Percentiles rank a stretch among this genome's conserved stretches.
Conservation (phyloP, 2,329 filamentous ascomycete genomes). For the Fusarium sp. region DNA sequence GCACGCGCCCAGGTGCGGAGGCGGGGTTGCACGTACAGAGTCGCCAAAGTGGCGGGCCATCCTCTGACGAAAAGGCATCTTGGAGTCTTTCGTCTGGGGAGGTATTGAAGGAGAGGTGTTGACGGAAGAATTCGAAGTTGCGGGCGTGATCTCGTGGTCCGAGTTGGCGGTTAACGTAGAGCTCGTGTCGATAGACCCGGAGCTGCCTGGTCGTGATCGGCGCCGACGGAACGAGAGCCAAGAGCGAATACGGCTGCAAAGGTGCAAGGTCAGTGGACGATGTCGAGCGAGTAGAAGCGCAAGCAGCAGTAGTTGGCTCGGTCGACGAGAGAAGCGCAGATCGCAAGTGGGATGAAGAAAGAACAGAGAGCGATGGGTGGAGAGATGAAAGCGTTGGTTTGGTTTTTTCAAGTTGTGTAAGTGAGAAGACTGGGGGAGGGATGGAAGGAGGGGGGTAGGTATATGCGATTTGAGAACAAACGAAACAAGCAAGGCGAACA, state of each 20-base stretch:
- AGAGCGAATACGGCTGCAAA: slow-evolving; percentile 38
- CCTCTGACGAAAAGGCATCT: slow-evolving; percentile 55
- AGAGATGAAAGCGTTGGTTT: background rate
- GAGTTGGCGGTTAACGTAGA: slow-evolving; percentile 38
- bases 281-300: background rate
- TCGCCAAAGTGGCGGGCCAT: slow-evolving; percentile 63
- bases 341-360: background rate
- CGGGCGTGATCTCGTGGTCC: slow-evolving; percentile 34
- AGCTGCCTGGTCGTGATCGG: slow-evolving; percentile 39
- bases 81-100: slow-evolving; percentile 36
- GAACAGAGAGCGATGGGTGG: background rate
- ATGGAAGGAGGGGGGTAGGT: background rate
- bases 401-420: slow-evolving; percentile 23
- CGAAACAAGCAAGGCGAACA: slow-evolving; percentile 1
- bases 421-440: slow-evolving; percentile 14
- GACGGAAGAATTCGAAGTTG: slow-evolving; percentile 21
- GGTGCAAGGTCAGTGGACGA: slow-evolving; percentile 28
- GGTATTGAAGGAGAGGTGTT: slow-evolving; percentile 23
- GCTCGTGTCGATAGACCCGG: slow-evolving; percentile 36
- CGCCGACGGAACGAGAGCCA: slow-evolving; percentile 38
- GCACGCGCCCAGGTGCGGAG: slow-evolving; percentile 19
- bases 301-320: background rate
- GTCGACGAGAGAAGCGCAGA: background rate
- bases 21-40: slow-evolving; percentile 52
- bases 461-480: slow-evolving; percentile 9